Evolutionary conservation across 78 protist species (phyloP), one percentile per base, ranked within the genome.

Genomic region (Planoprotostelium fungivorum): DNA sequence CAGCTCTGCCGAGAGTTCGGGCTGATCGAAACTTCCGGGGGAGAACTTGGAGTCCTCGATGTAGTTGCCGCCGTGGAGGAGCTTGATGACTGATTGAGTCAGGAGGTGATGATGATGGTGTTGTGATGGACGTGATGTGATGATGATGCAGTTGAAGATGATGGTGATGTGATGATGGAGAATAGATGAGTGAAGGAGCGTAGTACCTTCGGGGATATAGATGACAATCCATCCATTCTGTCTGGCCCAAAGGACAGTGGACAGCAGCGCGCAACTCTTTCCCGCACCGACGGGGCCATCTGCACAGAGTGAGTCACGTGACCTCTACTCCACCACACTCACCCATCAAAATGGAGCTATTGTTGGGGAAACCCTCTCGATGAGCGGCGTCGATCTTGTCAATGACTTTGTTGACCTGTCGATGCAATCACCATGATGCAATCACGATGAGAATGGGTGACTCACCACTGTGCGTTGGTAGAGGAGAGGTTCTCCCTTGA

Each of bases 181-280:
- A 51, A 51, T 16, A 25, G 35, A 85, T 36, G 35, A 85, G 5
- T 85, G 5, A 85, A 36, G 5, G n/a, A 85, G 5, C 16, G 5
- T 16, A 85, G n/a, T 85, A 85, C 37, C 5, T 25, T 85, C 73
- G 89, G 94, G 92, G 28, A 92, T 86, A 36, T 92, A 92, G 35
- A 92, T 38, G 1, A 92, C 94, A 9, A 92, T 90, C 94, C 94
- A 92, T 84, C 88, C 86, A 85, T 92, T 90, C 88, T 92, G 91
- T 34, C 87, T 87, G 23, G 94, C 94, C 94, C 94, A 92, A 73
- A 89, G 90, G 35, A 87, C 87, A 36, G 38, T 29, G 84, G 89
- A 92, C 29, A 51, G 36, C 34, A 92, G 91, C 23, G 87, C 1
- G 0, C 88, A 84, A 28, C 89, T 84, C 36, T 92, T 92, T 31